phyloP scores from a whole-genome alignment of 768 basidiomycete species.

The Suillus sp. region DNA sequence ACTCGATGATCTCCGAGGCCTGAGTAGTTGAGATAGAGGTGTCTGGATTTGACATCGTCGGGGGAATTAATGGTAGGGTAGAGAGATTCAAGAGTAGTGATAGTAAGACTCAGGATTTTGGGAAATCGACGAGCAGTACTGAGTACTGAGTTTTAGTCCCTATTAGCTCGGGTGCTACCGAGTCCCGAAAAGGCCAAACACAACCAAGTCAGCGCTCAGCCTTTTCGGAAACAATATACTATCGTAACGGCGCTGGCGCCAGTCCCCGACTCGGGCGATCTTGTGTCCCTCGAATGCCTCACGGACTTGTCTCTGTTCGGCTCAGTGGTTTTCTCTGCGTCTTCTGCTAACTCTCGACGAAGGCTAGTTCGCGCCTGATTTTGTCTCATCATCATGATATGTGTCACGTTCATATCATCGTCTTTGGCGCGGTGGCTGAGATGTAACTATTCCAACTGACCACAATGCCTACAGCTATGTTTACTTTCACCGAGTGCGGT shows the following conservation, averaged over 20 bases:
- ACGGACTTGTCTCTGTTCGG: no score
- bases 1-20: slow-evolving; percentile 4
- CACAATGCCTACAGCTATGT: slow-evolving; percentile 15
- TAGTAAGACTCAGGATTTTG: neutral
- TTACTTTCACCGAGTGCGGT: slow-evolving; percentile 24
- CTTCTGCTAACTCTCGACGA: no score
- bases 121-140: neutral
- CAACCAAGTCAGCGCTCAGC: no score
- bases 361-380: neutral
- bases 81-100: neutral
- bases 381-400: no score
- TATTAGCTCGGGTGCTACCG: neutral
- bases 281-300: no score
- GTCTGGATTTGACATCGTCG: neutral
- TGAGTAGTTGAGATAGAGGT: neutral
- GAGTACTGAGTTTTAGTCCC: slow-evolving; percentile 1
- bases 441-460: neutral
- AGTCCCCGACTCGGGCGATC: no score
- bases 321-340: no score
- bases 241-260: no score
- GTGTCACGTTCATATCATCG: slow-evolving; percentile 16
- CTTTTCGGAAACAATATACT: no score
- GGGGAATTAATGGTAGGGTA: neutral
- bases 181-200: neutral
- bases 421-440: slow-evolving; percentile 15